Percentiles rank a stretch among this genome's conserved stretches.
These are phyloP conservation scores for Echinochloa phyllopogon DNA, from an alignment of 176 grass and related monocot genomes.

Conservation along the genomic window DNA sequence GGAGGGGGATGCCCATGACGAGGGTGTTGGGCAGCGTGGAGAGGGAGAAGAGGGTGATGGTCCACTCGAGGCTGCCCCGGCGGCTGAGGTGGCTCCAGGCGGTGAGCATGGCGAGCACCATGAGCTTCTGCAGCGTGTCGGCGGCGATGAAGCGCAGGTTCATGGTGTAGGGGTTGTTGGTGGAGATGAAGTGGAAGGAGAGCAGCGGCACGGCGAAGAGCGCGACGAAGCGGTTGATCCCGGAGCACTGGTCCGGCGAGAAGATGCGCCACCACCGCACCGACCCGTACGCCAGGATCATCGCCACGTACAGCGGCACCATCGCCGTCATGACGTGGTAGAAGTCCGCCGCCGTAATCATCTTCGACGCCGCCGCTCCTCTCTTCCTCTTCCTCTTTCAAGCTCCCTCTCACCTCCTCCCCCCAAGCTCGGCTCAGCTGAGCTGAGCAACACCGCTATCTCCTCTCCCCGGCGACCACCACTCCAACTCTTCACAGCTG, in stretches of 20 bases:
- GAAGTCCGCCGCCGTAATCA: constrained; percentile 84
- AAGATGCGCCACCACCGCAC: constrained; percentile 99
- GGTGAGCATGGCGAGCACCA: constrained; percentile 88
- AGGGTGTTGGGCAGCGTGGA: constrained; percentile 99
- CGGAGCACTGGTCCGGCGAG: constrained; percentile 98
- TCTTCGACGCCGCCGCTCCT: constrained; percentile 17
- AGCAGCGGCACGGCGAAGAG: constrained; percentile 98
- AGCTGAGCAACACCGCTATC: background rate
- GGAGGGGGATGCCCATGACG: constrained; percentile 96
- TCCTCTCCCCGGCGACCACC: background rate
- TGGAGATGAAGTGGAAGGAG: constrained; percentile 99
- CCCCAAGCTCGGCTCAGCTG: background rate
- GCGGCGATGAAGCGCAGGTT: constrained; percentile 97
- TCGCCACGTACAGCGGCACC: constrained; percentile 99
- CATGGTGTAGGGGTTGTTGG: constrained; percentile 95
- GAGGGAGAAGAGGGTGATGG: constrained; percentile 98
- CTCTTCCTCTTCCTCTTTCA: background rate
- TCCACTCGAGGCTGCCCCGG: constrained; percentile 87
- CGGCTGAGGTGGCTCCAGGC: constrained; percentile 80
- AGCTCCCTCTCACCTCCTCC: background rate
- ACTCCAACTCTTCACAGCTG: background rate
- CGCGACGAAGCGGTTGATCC: constrained; percentile 98
- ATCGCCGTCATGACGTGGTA: constrained; percentile 99
- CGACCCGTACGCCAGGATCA: constrained; percentile 96
- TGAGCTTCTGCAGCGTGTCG: constrained; percentile 97